Percentiles rank a stretch among this genome's conserved stretches.
Conservation (phyloP, 345 rosid species). For the Camelina hispida region DNA sequence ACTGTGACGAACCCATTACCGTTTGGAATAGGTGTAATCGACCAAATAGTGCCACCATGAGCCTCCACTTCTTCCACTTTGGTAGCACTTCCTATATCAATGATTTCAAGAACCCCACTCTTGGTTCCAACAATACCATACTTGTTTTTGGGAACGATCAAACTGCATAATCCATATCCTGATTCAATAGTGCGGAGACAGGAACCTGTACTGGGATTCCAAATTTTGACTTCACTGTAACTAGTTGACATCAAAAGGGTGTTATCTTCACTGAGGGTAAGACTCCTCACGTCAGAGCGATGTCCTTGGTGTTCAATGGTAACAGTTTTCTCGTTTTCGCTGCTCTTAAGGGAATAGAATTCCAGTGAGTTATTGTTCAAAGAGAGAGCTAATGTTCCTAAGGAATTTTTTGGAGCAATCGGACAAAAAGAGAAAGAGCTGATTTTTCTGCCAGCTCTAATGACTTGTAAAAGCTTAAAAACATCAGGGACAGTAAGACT, state of each 20-base stretch:
- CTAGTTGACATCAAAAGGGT: slow-evolving; percentile 93
- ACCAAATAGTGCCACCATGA: slow-evolving; percentile 83
- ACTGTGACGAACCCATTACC: slow-evolving; percentile 88
- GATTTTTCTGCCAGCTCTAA: slow-evolving; percentile 82
- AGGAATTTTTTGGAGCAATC: slow-evolving; percentile 54
- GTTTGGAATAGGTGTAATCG: slow-evolving; percentile 78
- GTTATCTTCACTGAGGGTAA: slow-evolving; percentile 87
- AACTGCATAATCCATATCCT: slow-evolving; percentile 91
- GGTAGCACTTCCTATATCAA: slow-evolving; percentile 88
- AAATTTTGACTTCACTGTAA: slow-evolving; percentile 85
- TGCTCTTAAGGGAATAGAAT: slow-evolving; percentile 71
- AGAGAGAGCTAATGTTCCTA: slow-evolving; percentile 82
- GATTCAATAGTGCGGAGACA: slow-evolving; percentile 92
- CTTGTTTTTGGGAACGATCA: slow-evolving; percentile 79
- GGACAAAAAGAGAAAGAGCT: slow-evolving; percentile 87
- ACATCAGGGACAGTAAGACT: slow-evolving; percentile 65
- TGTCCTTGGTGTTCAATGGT: slow-evolving; percentile 92
- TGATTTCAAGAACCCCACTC: slow-evolving; percentile 76
- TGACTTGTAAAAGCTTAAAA: slow-evolving; percentile 76
- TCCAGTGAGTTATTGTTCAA: slow-evolving; percentile 87
- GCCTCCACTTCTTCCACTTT: slow-evolving; percentile 74
- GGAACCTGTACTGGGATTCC: slow-evolving; percentile 97
- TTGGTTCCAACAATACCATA: slow-evolving; percentile 96
- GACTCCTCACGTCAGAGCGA: slow-evolving; percentile 92
- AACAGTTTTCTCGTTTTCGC: slow-evolving; percentile 53